phyloP scores from a whole-genome alignment of 2,329 filamentous ascomycete genomes.

The Chaetomium globosum region DNA sequence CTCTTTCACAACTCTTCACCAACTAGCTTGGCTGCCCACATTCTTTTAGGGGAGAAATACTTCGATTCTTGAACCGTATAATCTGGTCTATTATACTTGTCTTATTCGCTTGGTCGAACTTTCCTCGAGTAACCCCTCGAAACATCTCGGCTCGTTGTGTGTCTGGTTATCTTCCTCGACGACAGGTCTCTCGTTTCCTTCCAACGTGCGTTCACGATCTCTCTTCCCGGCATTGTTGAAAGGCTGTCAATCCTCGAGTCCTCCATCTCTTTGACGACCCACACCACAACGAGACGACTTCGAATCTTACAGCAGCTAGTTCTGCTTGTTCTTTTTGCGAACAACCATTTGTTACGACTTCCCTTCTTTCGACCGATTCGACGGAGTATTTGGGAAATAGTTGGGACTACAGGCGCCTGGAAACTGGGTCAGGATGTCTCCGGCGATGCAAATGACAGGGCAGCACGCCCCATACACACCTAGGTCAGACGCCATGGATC shows the following conservation, averaged over 20 bases:
- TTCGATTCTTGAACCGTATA: conserved; percentile 42
- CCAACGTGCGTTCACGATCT: not conserved
- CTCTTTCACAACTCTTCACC: conserved; percentile 47
- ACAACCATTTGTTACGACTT: conserved; percentile 38
- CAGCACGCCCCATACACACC: conserved; percentile 52
- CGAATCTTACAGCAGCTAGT: conserved; percentile 51
- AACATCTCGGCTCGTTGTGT: conserved; percentile 29
- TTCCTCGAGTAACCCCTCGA: conserved; percentile 18
- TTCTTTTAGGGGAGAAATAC: conserved; percentile 50
- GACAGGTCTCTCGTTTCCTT: conserved; percentile 28
- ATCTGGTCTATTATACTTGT: conserved; percentile 43
- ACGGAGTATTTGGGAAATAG: conserved; percentile 10
- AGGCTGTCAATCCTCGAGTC: conserved; percentile 8
- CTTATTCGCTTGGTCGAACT: conserved; percentile 33
- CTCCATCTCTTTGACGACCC: conserved; percentile 24
- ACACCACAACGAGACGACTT: conserved; percentile 38
- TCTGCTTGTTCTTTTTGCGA: conserved; percentile 42
- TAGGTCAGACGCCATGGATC: conserved; percentile 57
- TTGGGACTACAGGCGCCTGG: conserved; percentile 24
- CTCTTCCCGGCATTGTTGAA: conserved; percentile 5
- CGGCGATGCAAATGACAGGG: conserved; percentile 51
- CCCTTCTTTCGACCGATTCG: conserved; percentile 43
- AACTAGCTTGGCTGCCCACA: conserved; percentile 61
- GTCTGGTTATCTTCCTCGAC: conserved; percentile 28
- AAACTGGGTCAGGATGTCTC: conserved; percentile 51